Evolutionary conservation across 2,329 filamentous ascomycete species (phyloP), one percentile per base, ranked within the genome.

Genomic region (Grosmannia serpens): DNA sequence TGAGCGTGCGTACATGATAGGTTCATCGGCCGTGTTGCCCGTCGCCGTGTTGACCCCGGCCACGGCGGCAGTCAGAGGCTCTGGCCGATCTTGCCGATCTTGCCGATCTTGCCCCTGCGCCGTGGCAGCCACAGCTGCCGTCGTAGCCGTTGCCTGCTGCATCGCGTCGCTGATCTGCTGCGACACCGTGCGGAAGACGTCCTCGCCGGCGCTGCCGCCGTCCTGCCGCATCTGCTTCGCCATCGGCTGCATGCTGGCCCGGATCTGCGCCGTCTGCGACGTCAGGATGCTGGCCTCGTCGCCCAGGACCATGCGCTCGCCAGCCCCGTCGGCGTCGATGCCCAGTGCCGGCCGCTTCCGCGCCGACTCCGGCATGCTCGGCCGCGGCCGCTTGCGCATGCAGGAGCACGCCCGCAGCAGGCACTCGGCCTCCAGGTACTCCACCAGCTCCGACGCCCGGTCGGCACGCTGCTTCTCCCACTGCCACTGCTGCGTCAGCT

Each of bases 361-460:
- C 67, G 73, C n/a, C 63, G 69, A 59, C 53, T 60, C 56, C 26
- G 62, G 51, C 33, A 67, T 61, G 65, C 69, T 72, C 50, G 67
- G 63, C 13, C 69, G 65, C 13, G 67, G 66, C 20, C 69, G 69
- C 46, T 69, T 66, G 63, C 74, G 79, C 60, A 74, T 79, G 67
- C 84, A 86, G 1, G 79, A 74, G 72, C 87, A 89, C 70, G 80
- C 83, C 53, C 80, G 78, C 63, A 91, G 79, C 55, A 83, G 78
- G 68, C 86, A 90, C 69, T 92, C 88, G 58, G 87, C 80, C 67
- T 88, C 82, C 68, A 91, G 75, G 70, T 89, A 91, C 35, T 91
- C 86, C 53, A 90, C 77, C 66, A 87, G 82, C 61, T 90, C 87
- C 62, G 86, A 77, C 0, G 87, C 86, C 9, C 86, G 80, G 62